phyloP scores from a whole-genome alignment of 108 stramenopile genomes.

The Cyclotella kingstonii region DNA sequence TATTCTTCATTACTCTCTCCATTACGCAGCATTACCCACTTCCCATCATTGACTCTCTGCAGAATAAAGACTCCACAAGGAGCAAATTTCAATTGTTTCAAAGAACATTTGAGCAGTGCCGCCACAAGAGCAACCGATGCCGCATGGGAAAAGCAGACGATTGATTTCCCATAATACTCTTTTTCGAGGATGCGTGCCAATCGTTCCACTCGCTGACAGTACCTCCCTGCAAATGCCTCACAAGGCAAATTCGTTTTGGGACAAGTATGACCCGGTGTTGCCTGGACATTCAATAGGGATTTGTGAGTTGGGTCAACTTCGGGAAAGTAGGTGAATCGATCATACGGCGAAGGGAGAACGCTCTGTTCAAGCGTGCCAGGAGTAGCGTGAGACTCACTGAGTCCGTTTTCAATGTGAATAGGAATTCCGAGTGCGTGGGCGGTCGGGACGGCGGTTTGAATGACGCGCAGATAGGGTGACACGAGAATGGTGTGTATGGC shows the following conservation, averaged over 20 bases:
- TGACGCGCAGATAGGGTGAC: constrained; percentile 41
- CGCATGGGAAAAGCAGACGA: constrained; percentile 37
- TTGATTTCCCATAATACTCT: constrained; percentile 12
- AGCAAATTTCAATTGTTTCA: constrained; percentile 34
- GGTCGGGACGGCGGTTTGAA: constrained; percentile 41
- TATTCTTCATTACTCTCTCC: constrained; percentile 25
- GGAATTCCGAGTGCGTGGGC: constrained; percentile 22
- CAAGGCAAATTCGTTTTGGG: constrained; percentile 30
- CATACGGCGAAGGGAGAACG: constrained; percentile 11
- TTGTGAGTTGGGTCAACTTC: constrained; percentile 21
- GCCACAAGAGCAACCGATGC: constrained; percentile 37
- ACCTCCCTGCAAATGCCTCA: constrained; percentile 30
- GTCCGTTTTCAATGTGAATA: constrained; percentile 32
- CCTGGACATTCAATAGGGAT: constrained; percentile 6
- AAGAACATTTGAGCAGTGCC: constrained; percentile 22
- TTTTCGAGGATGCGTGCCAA: constrained; percentile 16
- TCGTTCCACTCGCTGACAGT: constrained; percentile 21
- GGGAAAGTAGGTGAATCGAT: constrained; percentile 42
- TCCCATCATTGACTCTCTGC: constrained; percentile 12
- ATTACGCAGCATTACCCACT: constrained; percentile 19
- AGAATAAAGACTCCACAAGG: constrained; percentile 36
- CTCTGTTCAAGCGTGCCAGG: constrained; percentile 16
- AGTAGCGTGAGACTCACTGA: constrained; percentile 35
- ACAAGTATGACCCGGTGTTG: constrained; percentile 31
- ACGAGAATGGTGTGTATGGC: constrained; percentile 26